These are phyloP conservation scores for Kazachstania psychrophila DNA, from an alignment of 805 yeast genomes.

Conservation along the genomic window DNA sequence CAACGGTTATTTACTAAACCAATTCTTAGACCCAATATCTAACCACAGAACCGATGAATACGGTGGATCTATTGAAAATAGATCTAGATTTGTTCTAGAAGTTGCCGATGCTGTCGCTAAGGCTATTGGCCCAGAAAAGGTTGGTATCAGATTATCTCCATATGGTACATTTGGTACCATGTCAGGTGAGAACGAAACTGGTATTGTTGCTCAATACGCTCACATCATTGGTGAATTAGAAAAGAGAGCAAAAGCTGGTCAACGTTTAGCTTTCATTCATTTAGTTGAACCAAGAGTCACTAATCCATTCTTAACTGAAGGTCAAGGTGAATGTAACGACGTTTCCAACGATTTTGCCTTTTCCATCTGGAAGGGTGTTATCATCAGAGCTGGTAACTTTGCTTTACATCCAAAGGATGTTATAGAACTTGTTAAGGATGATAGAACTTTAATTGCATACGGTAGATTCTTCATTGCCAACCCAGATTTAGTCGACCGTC, in stretches of 20 bases:
- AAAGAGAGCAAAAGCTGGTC: conserved; percentile 29
- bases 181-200: conserved; percentile 30
- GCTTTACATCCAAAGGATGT: conserved; percentile 19
- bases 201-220: conserved; percentile 32
- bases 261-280: conserved; percentile 34
- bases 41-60: conserved; percentile 42
- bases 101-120: conserved; percentile 40
- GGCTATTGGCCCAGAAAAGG: conserved; percentile 42
- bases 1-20: conserved; percentile 52
- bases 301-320: conserved; percentile 13
- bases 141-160: conserved; percentile 43
- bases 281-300: conserved; percentile 38
- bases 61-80: conserved; percentile 44
- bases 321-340: conserved; percentile 19
- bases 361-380: conserved; percentile 36
- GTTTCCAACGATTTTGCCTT: conserved; percentile 31
- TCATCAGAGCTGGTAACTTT: conserved; percentile 34
- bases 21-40: conserved; percentile 40
- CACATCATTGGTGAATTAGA: conserved; percentile 35
- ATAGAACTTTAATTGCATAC: conserved; percentile 35
- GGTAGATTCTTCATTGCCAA: conserved; percentile 31
- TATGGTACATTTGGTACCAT: conserved; percentile 32
- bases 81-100: conserved; percentile 37
- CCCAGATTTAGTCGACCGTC: conserved; percentile 36
- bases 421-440: conserved; percentile 28